Conservation (phyloP, 768 basidiomycete species). For the Tricholoma sp. region DNA sequence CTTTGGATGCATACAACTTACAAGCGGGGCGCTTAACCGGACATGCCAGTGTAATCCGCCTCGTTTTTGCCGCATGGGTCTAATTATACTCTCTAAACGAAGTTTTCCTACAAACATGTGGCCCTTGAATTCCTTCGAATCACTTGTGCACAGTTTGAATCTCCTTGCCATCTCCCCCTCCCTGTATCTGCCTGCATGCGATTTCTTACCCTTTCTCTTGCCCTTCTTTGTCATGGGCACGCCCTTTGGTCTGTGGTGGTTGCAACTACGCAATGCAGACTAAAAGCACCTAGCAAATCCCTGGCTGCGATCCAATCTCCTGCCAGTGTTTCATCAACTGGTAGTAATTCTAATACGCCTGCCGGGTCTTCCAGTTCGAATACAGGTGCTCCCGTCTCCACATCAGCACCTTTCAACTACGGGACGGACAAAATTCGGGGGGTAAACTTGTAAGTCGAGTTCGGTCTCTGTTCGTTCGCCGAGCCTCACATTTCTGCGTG, state of each 20-base stretch:
- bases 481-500: not conserved
- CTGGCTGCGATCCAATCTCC: slow-evolving; percentile 1
- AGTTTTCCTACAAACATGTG: not conserved
- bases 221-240: slow-evolving; percentile 17
- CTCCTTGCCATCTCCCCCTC: not conserved
- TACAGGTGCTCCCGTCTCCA: slow-evolving; percentile 10
- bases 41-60: not conserved
- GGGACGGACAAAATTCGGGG: slow-evolving; percentile 44
- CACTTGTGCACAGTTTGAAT: not conserved
- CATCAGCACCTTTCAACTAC: slow-evolving; percentile 37
- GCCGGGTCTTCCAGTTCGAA: slow-evolving; percentile 8
- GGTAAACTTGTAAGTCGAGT: slow-evolving; percentile 53
- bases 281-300: slow-evolving; percentile 12
- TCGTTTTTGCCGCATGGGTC: slow-evolving; percentile 12
- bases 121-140: too few relatives aligned
- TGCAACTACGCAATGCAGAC: slow-evolving; percentile 27
- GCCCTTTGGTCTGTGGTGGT: slow-evolving; percentile 12
- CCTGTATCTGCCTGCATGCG: slow-evolving; percentile 9
- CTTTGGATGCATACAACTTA: not conserved
- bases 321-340: slow-evolving; percentile 1
- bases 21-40: not conserved
- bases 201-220: slow-evolving; percentile 14
- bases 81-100: slow-evolving; percentile 6
- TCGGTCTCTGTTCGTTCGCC: not conserved
- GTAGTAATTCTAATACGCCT: not conserved